A percentile compares a stretch with the other conserved stretches of the same genome.
Evolutionary conservation across 177 flowering plant species (phyloP).

Genomic region (Tripterygium wilfordii): DNA sequence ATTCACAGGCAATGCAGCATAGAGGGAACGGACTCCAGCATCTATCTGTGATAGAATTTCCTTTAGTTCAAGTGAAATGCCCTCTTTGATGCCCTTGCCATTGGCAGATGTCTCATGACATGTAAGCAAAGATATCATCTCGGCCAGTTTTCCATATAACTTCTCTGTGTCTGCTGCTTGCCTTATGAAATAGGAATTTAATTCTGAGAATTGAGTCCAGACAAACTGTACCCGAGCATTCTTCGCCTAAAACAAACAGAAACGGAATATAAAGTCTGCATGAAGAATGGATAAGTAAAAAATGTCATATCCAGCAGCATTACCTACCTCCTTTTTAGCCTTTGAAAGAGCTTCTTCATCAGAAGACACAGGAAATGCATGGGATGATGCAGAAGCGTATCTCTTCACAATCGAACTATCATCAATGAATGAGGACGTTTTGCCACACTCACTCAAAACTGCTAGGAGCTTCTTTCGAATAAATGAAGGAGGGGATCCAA

Average conservation of each 20-base stretch:
- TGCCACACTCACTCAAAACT: slow-evolving; percentile 67
- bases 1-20: slow-evolving; percentile 56
- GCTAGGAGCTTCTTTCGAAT: slow-evolving; percentile 69
- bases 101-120: slow-evolving; percentile 42
- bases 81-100: slow-evolving; percentile 26
- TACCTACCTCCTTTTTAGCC: slow-evolving; percentile 73
- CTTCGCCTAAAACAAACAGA: slow-evolving; percentile 43
- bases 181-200: slow-evolving; percentile 57
- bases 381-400: slow-evolving; percentile 71
- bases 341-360: slow-evolving; percentile 86
- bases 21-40: slow-evolving; percentile 45
- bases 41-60: slow-evolving; percentile 60
- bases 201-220: slow-evolving; percentile 92
- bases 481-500: slow-evolving; percentile 68
- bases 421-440: slow-evolving; percentile 73
- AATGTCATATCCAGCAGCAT: background rate
- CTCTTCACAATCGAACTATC: slow-evolving; percentile 77
- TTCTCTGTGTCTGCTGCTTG: slow-evolving; percentile 62
- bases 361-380: slow-evolving; percentile 74
- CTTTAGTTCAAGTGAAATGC: slow-evolving; percentile 42
- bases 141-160: slow-evolving; percentile 63
- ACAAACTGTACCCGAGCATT: slow-evolving; percentile 71
- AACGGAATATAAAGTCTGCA: too few relatives aligned
- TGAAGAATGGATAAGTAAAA: too few relatives aligned
- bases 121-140: slow-evolving; percentile 79